Conservation (phyloP, 2,329 filamentous ascomycete species). For the Colletotrichum australisinense region DNA sequence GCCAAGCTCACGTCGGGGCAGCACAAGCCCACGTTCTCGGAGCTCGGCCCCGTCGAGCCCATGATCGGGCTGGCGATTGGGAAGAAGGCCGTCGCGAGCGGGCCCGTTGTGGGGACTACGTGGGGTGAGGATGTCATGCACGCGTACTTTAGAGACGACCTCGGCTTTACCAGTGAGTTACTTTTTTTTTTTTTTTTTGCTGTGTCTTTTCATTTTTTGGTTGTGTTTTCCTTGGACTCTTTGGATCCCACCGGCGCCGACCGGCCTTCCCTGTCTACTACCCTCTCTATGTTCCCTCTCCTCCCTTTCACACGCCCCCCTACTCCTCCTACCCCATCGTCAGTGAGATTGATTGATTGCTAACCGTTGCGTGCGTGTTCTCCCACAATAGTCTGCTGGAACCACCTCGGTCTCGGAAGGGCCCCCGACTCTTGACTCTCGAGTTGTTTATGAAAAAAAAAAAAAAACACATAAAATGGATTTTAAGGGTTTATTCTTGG, state of each 20-base stretch:
- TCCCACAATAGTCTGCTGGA: slow-evolving; percentile 61
- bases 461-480: neutral
- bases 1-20: slow-evolving; percentile 45
- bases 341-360: neutral
- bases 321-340: neutral
- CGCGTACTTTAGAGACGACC: slow-evolving; percentile 74
- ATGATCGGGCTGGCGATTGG: slow-evolving; percentile 80
- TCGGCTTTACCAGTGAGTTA: slow-evolving; percentile 72
- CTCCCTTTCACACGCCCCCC: neutral
- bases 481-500: neutral
- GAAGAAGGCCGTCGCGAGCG: slow-evolving; percentile 74
- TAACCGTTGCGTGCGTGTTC: slow-evolving; percentile 33
- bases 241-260: too few relatives aligned
- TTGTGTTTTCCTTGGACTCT: too few relatives aligned
- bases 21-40: slow-evolving; percentile 56
- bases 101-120: slow-evolving; percentile 65
- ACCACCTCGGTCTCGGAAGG: slow-evolving; percentile 59
- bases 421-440: slow-evolving; percentile 21
- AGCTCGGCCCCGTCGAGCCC: slow-evolving; percentile 66
- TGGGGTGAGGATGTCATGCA: slow-evolving; percentile 72
- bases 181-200: neutral
- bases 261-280: neutral
- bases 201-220: too few relatives aligned
- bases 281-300: neutral
- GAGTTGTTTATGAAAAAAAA: neutral